phyloP scores from a whole-genome alignment of 2,329 filamentous ascomycete genomes.

The Penicillium decumbens region DNA sequence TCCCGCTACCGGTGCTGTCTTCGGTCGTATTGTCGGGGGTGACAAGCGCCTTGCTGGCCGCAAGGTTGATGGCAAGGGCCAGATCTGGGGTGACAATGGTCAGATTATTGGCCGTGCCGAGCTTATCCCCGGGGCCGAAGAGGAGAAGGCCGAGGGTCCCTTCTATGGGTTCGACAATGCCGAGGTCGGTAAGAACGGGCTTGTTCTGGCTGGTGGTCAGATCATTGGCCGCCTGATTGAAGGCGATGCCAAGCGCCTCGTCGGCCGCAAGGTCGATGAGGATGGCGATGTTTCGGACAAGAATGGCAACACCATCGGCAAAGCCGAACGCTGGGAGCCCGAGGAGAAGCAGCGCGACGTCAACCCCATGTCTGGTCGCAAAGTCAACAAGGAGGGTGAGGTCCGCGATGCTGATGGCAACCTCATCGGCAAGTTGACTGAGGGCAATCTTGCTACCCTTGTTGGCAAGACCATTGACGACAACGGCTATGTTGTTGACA shows the following conservation, averaged over 20 bases:
- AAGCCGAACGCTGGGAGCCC: slow-evolving; percentile 64
- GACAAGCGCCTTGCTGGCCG: slow-evolving; percentile 56
- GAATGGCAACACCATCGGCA: slow-evolving; percentile 62
- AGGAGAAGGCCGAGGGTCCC: slow-evolving; percentile 50
- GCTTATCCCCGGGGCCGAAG: slow-evolving; percentile 51
- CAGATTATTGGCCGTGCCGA: slow-evolving; percentile 58
- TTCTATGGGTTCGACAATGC: slow-evolving; percentile 58
- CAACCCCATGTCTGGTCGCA: slow-evolving; percentile 56
- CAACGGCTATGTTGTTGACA: slow-evolving; percentile 54
- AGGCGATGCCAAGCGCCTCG: slow-evolving; percentile 60
- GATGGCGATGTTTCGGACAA: slow-evolving; percentile 66
- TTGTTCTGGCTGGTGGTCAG: slow-evolving; percentile 46
- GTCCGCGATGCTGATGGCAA: slow-evolving; percentile 45
- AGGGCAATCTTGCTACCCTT: slow-evolving; percentile 41
- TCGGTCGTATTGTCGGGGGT: slow-evolving; percentile 56
- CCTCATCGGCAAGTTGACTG: slow-evolving; percentile 44
- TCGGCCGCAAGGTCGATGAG: slow-evolving; percentile 62
- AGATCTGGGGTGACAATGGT: slow-evolving; percentile 61
- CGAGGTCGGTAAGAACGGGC: slow-evolving; percentile 55
- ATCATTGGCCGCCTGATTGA: slow-evolving; percentile 55
- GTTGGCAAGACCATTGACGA: slow-evolving; percentile 45
- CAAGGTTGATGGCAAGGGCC: slow-evolving; percentile 59
- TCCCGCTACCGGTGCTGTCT: slow-evolving; percentile 51
- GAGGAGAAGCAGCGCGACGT: slow-evolving; percentile 52
- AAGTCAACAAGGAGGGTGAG: slow-evolving; percentile 51